Percentiles rank a stretch among this genome's conserved stretches.
phyloP scores from a whole-genome alignment of 1,139 yeast species.

The Hyphopichia wangnamkhiaoensis region DNA sequence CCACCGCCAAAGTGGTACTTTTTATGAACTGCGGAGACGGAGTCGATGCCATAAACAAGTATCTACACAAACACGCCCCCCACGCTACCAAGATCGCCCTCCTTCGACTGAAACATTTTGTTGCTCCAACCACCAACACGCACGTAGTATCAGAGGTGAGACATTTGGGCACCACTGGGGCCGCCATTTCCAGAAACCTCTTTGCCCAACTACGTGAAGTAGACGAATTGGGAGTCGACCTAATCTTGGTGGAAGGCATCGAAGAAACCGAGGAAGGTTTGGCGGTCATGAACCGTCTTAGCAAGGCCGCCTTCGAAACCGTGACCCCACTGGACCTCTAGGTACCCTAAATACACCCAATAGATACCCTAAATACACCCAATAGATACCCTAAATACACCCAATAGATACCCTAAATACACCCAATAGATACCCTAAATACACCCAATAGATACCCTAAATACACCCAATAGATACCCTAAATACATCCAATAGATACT shows the following conservation, averaged over 20 bases:
- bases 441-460: too few species aligned
- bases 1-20: slow-evolving; percentile 79
- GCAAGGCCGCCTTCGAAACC: slow-evolving; percentile 75
- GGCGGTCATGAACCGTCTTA: slow-evolving; percentile 89
- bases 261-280: slow-evolving; percentile 75
- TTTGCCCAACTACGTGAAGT: slow-evolving; percentile 72
- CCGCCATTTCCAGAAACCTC: slow-evolving; percentile 70
- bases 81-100: slow-evolving; percentile 44
- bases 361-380: too few species aligned
- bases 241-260: slow-evolving; percentile 76
- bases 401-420: too few species aligned
- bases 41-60: slow-evolving; percentile 24
- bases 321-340: too few species aligned
- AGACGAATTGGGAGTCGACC: slow-evolving; percentile 62
- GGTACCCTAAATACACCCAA: too few species aligned
- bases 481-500: too few species aligned
- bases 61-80: slow-evolving; percentile 19
- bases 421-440: too few species aligned
- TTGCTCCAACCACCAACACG: slow-evolving; percentile 20
- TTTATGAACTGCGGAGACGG: slow-evolving; percentile 57
- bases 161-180: slow-evolving; percentile 58
- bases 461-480: too few species aligned
- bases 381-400: too few species aligned
- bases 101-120: slow-evolving; percentile 42
- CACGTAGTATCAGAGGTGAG: slow-evolving; percentile 29